These are phyloP conservation scores for Prunus yedoensis DNA, from an alignment of 331 rosid genomes.

Conservation along the genomic window DNA sequence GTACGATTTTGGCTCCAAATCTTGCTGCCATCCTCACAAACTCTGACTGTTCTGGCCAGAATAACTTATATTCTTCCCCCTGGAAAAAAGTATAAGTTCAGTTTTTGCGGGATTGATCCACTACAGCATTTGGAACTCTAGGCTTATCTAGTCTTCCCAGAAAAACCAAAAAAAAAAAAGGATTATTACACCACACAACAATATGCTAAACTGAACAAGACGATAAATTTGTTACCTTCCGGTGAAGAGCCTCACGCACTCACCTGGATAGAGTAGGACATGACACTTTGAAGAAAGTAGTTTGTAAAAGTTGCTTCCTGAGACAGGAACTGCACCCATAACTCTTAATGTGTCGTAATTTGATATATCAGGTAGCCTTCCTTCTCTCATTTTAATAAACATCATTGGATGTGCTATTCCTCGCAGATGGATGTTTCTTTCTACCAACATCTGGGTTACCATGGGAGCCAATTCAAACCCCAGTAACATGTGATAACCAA, in stretches of 20 bases:
- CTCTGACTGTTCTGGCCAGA: constrained; percentile 96
- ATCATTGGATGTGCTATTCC: constrained; percentile 85
- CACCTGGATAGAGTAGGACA: constrained; percentile 80
- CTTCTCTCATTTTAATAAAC: constrained; percentile 38
- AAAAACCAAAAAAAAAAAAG: background rate
- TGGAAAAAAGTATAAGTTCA: constrained; percentile 27
- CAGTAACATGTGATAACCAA: constrained; percentile 90
- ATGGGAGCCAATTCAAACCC: constrained; percentile 64
- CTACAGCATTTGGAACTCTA: background rate
- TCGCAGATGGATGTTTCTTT: constrained; percentile 58
- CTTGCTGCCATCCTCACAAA: constrained; percentile 93
- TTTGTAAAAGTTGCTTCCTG: constrained; percentile 58
- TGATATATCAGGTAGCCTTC: constrained; percentile 50
- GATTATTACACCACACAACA: background rate
- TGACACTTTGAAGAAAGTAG: constrained; percentile 82
- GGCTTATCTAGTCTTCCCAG: background rate
- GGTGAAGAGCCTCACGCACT: constrained; percentile 91
- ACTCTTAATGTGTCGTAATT: constrained; percentile 49
- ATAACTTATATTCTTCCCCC: constrained; percentile 88
- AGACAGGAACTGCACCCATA: constrained; percentile 89
- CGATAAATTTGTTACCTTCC: constrained; percentile 56
- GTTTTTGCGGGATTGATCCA: background rate
- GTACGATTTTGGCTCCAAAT: constrained; percentile 92
- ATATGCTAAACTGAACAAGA: background rate
- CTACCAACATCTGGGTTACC: constrained; percentile 37